Evolutionary conservation across 2,329 filamentous ascomycete species (phyloP), one percentile per base, ranked within the genome.

Genomic region (Geoglossum cookeanum): DNA sequence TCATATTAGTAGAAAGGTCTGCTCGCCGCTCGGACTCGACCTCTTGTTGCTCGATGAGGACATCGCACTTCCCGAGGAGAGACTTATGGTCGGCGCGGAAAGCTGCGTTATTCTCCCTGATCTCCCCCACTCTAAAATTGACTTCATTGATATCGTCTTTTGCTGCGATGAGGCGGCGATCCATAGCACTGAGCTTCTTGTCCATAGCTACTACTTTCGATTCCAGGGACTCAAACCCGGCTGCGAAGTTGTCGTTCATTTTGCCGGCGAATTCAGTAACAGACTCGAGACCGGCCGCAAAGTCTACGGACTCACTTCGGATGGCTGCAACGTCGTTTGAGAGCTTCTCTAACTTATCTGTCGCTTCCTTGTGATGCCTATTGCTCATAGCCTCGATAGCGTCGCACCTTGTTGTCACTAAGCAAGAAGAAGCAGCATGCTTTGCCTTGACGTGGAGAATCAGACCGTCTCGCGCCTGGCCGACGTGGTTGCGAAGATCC

Each of bases 131-230:
- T 37, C 37, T 53, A 15, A 35, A 33, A 32, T 37, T 53, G 30
- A 53, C 9, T 22, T 53, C 49, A n/a, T 53, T 53, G 49, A 53
- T n/a, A 17, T 33, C 49, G 17, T 53, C 49, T 22, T 53, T 53
- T 11, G 49, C 49, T 35, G 49, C 37, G 32, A 53, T n/a, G 30
- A 53, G 49, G 22, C 30, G 49, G 15, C 33, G 29, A 15, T 53
- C 49, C 7, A 32, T 17, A 37, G 32, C 6, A 22, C n/a, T 37
- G 33, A 53, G 29, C 15, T 53, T 53, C 30, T 53, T 32, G n/a
- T 53, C 49, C 17, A 35, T 8, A 17, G n/a, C 7, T 22, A 6
- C 49, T 3, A 53, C 3, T 3, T 8, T 33, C 32, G 35, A 9
- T 9, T 53, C 33, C 15, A 53, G n/a, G n/a, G 49, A 37, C 17